A percentile compares a stretch with the other conserved stretches of the same genome.
Evolutionary conservation across 345 rosid species (phyloP).

Genomic region (Brassica incana): DNA sequence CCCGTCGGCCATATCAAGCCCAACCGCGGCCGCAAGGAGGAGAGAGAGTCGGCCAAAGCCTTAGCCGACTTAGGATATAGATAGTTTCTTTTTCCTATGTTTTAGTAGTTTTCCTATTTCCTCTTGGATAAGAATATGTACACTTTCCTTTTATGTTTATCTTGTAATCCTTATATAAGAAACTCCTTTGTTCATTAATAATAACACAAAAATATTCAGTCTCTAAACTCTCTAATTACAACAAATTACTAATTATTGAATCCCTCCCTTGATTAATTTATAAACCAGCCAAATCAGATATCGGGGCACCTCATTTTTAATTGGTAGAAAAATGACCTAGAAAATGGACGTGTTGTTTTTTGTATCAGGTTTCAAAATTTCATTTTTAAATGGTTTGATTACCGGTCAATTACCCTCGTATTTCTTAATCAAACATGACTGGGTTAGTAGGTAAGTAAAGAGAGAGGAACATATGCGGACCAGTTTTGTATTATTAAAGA

Average conservation of each 20-base stretch:
- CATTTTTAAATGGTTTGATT: neutral
- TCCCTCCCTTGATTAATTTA: neutral
- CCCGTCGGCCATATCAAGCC: no score
- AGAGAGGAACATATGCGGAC: conserved; percentile 27
- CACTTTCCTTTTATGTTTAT: no score
- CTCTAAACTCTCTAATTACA: no score
- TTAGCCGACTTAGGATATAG: no score
- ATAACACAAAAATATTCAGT: no score
- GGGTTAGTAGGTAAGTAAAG: neutral
- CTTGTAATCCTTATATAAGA: no score
- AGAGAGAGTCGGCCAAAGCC: no score
- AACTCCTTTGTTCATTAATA: no score
- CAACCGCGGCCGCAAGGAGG: no score
- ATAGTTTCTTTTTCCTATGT: no score
- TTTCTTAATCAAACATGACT: neutral
- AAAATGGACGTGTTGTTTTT: neutral
- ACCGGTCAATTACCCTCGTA: neutral
- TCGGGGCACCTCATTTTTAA: neutral
- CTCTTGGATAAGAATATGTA: no score
- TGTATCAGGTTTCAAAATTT: neutral
- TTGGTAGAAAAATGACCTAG: neutral
- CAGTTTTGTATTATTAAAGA: conserved; percentile 33
- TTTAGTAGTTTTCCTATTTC: no score
- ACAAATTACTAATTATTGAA: neutral
- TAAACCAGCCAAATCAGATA: neutral